phyloP scores from a whole-genome alignment of 164 flowering plant species.

The Santalum album region DNA sequence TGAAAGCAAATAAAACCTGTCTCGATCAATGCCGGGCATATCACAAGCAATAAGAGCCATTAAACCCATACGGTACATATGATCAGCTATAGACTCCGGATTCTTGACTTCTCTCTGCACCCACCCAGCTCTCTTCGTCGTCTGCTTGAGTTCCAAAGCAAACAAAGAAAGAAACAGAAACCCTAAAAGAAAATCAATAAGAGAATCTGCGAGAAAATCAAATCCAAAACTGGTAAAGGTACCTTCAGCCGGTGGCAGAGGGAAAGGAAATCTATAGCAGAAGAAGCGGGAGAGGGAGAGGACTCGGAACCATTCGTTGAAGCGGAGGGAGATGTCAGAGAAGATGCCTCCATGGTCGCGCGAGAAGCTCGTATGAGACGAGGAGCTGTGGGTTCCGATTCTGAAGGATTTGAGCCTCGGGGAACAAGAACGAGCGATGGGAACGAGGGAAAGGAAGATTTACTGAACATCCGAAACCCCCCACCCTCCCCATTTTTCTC shows the following conservation, averaged over 20 bases:
- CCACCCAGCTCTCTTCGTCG: constrained; percentile 95
- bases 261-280: constrained; percentile 71
- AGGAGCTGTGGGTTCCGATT: neutral
- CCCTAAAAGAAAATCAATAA: neutral
- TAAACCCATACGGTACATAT: constrained; percentile 94
- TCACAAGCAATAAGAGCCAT: constrained; percentile 81
- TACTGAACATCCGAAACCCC: neutral
- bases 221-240: neutral
- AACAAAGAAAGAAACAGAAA: constrained; percentile 1
- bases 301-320: constrained; percentile 6
- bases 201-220: neutral
- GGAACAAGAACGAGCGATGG: constrained; percentile 8
- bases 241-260: constrained; percentile 79
- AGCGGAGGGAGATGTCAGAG: constrained; percentile 13
- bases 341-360: constrained; percentile 24
- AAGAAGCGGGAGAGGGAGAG: constrained; percentile 37
- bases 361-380: constrained; percentile 9
- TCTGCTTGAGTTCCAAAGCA: constrained; percentile 23
- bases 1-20: constrained; percentile 41
- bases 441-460: neutral
- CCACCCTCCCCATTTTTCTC: neutral
- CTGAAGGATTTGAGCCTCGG: neutral
- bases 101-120: constrained; percentile 42
- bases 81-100: constrained; percentile 94
- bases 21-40: constrained; percentile 72